A percentile compares a stretch with the other conserved stretches of the same genome.
Conservation (phyloP, 495 filamentous ascomycete species). For the Annulohypoxylon bovei region DNA sequence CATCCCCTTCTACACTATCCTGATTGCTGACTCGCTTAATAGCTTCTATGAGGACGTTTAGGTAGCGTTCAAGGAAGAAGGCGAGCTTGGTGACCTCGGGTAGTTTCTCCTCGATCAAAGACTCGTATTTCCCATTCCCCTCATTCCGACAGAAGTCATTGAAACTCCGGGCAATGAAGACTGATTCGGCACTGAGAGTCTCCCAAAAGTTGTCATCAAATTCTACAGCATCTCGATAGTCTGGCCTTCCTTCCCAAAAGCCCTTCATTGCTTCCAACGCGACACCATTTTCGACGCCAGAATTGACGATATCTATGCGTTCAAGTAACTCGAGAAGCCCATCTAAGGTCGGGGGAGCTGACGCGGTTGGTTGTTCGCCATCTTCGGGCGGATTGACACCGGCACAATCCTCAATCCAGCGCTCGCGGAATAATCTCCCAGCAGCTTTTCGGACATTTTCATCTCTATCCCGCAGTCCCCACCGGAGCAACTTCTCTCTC, state of each 20-base stretch:
- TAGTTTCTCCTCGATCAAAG: constrained; percentile 86
- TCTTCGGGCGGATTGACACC: constrained; percentile 64
- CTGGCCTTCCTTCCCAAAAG: constrained; percentile 94
- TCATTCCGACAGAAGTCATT: constrained; percentile 87
- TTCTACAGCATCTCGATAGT: constrained; percentile 82
- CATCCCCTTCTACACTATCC: constrained; percentile 65
- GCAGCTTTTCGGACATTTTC: constrained; percentile 94
- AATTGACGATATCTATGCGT: constrained; percentile 90
- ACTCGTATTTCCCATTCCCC: constrained; percentile 74
- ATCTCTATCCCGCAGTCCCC: constrained; percentile 94
- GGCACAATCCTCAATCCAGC: constrained; percentile 95
- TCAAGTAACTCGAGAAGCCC: constrained; percentile 90
- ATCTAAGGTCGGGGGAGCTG: constrained; percentile 72
- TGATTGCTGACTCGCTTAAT: constrained; percentile 66
- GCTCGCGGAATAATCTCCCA: constrained; percentile 86
- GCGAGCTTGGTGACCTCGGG: constrained; percentile 92
- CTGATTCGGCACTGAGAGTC: constrained; percentile 80
- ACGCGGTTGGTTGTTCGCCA: constrained; percentile 57
- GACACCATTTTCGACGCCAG: constrained; percentile 88
- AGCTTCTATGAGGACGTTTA: constrained; percentile 76
- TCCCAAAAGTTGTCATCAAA: constrained; percentile 94
- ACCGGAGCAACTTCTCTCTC: constrained; percentile 94
- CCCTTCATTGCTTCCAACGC: constrained; percentile 91
- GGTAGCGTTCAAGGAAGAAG: constrained; percentile 80
- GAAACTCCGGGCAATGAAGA: constrained; percentile 88